Base-by-base conservation (phyloP, 139 green algal species). In the Haematococcus sp. region DNA sequence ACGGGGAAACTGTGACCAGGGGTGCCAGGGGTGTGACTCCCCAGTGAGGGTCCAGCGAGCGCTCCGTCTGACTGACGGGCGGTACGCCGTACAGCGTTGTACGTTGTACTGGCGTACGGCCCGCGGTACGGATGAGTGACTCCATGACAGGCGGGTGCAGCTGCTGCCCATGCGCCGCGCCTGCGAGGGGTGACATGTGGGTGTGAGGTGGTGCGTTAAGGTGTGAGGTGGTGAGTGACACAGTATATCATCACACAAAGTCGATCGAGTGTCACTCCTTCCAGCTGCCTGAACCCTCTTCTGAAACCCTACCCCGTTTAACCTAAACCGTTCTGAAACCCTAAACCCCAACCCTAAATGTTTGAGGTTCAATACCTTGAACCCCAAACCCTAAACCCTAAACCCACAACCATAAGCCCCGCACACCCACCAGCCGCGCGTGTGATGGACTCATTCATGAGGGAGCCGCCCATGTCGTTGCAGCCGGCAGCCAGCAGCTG, bases 381-480 rank as follows among this genome's bases (percentile, higher is more conserved):
- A n/a, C n/a, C n/a, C n/a, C n/a, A n/a, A n/a, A n/a, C n/a, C n/a
- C n/a, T n/a, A n/a, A n/a, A n/a, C n/a, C n/a, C n/a, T n/a, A n/a
- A n/a, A n/a, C n/a, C n/a, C n/a, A n/a, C n/a, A 31, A 35, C 34
- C 33, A 73, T 15, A 59, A 30, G 2, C 35, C 1, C 34, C 31
- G 25, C 23, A 46, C 15, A 27, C 33, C 5, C 65, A 79, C 91
- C 89, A 43, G 93, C 93, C 22, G 93, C 93, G 0, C 82, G 76
- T 0, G 93, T 97, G 84, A 98, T 98, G 82, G 49, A 86, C 77
- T 98, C 93, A 56, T 97, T 96, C 92, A 97, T 98, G 32, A 98
- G 77, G 1, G 74, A 74, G 19, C 93, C 93, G 49, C 93, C 93
- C 90, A 97, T 94, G 84, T 98, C 93, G 63, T 97, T 97, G 72